Evolutionary conservation across 2,329 filamentous ascomycete genomes (phyloP), one percentile per base, ranked within the genome.

Genomic region (Dothideomycetes sp.): DNA sequence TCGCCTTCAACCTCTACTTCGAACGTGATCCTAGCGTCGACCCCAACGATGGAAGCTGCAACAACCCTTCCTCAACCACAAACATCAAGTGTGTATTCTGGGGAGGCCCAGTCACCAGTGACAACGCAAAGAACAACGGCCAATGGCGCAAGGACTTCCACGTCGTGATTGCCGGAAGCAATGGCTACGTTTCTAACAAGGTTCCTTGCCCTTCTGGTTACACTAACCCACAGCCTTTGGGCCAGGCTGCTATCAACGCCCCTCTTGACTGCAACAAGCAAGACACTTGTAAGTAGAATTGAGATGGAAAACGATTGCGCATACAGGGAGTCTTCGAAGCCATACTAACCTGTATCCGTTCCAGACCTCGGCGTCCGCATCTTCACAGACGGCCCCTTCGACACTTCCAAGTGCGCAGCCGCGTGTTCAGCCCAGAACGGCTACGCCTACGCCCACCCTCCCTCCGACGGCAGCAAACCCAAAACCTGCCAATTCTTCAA

Each of bases 401-500:
- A 60, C 40, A 45, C 52, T 13, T 33, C 38, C 18, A 45, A 51
- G 10, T 61, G 58, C 33, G 48, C 53, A 6, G 49, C 50, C 9
- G 49, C 50, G 19, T 59, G 45, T 31, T 8, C 24, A 4, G 47
- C 41, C 13, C 28, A 37, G 25, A 39, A 41, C 13, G 38, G 29
- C 25, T 49, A 47, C 41, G 42, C 33, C 11, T 13, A 17, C 13
- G 33, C 24, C 2, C 39, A 47, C 31, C 41, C 44, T 8, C 33
- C 44, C 5, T 6, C 29, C n/a, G 27, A 43, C 30, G 44, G 41
- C n/a, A 18, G 22, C 15, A 19, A 19, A 9, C 24, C 33, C 27
- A 39, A 50, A 49, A 58, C 50, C 9, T 61, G 57, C 51, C 50
- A 51, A 24, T 60, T 56, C 47, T 55, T 54, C 48, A 58, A 60